phyloP scores from a whole-genome alignment of 768 basidiomycete species.

The Kwoniella dendrophila region DNA sequence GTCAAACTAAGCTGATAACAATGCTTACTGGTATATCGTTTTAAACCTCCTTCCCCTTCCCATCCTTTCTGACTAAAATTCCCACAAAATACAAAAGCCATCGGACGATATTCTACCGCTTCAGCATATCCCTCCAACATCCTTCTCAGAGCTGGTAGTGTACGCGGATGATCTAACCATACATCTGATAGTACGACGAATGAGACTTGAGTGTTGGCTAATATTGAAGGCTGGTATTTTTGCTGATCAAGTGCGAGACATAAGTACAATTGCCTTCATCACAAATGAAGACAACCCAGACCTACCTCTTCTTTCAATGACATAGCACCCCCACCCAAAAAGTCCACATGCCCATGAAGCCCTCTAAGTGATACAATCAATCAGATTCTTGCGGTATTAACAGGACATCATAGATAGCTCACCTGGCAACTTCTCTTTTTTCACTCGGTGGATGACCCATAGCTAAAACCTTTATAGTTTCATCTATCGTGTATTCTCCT shows the following conservation, averaged over 20 bases:
- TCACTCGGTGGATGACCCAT: constrained; percentile 98
- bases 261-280: background rate
- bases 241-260: constrained; percentile 36
- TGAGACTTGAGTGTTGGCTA: constrained; percentile 63
- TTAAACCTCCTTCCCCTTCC: constrained; percentile 72
- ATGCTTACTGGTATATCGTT: constrained; percentile 80
- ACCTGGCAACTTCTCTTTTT: constrained; percentile 79
- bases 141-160: constrained; percentile 73
- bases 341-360: constrained; percentile 94
- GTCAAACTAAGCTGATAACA: background rate
- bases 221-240: constrained; percentile 51
- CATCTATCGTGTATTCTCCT: constrained; percentile 93
- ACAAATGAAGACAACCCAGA: constrained; percentile 10
- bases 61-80: constrained; percentile 88
- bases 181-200: constrained; percentile 96
- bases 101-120: constrained; percentile 87
- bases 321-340: constrained; percentile 90
- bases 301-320: constrained; percentile 87
- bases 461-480: constrained; percentile 81
- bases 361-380: constrained; percentile 61
- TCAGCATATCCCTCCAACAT: constrained; percentile 74
- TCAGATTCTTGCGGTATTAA: constrained; percentile 8
- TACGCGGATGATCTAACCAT: constrained; percentile 87
- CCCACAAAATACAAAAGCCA: constrained; percentile 87
- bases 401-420: constrained; percentile 35